phyloP scores from a whole-genome alignment of 2,329 filamentous ascomycete species.

The Ascochyta pisi region DNA sequence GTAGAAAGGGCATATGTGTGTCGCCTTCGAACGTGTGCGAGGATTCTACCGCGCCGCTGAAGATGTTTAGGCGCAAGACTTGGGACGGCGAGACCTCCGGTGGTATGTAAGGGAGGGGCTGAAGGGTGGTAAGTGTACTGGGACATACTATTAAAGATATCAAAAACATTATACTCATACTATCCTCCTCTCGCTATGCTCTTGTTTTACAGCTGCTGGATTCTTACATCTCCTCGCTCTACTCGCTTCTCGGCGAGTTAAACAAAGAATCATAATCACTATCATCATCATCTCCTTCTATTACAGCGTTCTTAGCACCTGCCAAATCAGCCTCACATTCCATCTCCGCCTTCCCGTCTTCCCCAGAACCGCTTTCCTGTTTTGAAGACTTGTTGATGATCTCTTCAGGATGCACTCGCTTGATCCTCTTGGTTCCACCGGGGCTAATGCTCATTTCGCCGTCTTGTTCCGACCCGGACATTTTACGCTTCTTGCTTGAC shows the following conservation, averaged over 20 bases:
- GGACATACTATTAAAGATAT: background rate
- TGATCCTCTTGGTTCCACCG: background rate
- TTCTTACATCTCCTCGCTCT: background rate
- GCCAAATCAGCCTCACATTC: background rate
- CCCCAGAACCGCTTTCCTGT: background rate
- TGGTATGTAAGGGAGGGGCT: background rate
- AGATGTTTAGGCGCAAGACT: constrained; percentile 2
- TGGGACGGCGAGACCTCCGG: background rate
- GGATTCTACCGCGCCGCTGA: background rate
- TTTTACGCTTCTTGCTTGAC: constrained; percentile 2
- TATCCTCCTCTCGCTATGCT: background rate
- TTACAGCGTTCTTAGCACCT: background rate
- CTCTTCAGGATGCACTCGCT: background rate
- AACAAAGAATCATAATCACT: background rate
- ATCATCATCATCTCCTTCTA: background rate
- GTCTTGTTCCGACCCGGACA: background rate
- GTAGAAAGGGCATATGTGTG: constrained; percentile 7
- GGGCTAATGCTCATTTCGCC: background rate
- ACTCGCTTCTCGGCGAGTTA: background rate
- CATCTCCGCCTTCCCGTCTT: background rate
- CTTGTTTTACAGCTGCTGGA: background rate
- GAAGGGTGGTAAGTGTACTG: too few species aligned
- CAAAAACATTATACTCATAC: background rate
- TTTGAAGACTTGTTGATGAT: too few species aligned
- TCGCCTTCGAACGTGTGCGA: background rate